A percentile compares a stretch with the other conserved stretches of the same genome.
These are phyloP conservation scores for Didymella keratinophila DNA, from an alignment of 2,329 filamentous ascomycete genomes.

Conservation along the genomic window DNA sequence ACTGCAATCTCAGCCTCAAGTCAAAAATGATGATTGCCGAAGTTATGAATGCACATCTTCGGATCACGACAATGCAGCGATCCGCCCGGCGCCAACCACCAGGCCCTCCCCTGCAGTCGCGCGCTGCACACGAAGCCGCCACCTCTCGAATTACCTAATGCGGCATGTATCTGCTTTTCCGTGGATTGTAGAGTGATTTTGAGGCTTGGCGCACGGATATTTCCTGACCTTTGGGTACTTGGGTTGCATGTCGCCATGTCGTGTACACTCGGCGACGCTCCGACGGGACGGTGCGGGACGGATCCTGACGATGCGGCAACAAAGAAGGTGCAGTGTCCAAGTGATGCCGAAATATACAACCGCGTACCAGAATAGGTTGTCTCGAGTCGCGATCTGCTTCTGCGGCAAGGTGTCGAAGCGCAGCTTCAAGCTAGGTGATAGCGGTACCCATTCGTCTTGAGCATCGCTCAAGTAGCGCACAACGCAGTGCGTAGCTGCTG, in stretches of 20 bases:
- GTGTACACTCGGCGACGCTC: not conserved
- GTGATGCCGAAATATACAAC: not conserved
- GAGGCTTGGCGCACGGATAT: conserved; percentile 23
- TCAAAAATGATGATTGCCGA: not conserved
- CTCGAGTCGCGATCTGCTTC: not conserved
- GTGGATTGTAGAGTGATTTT: conserved; percentile 18
- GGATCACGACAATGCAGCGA: conserved; percentile 11
- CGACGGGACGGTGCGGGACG: not conserved
- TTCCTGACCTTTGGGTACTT: conserved; percentile 3
- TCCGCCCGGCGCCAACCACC: conserved; percentile 17
- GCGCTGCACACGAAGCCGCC: conserved; percentile 5
- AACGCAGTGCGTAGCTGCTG: conserved; percentile 1
- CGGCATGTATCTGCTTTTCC: conserved; percentile 16
- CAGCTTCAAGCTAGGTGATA: conserved; percentile 4
- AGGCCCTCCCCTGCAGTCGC: conserved; percentile 15
- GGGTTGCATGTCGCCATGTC: conserved; percentile 14
- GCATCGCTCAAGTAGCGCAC: conserved; percentile 23
- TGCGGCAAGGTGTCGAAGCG: not conserved
- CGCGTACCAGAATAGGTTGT: not conserved
- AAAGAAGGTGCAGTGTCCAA: not conserved
- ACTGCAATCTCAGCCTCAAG: conserved; percentile 9
- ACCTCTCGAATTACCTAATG: conserved; percentile 7
- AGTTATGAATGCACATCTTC: conserved; percentile 8
- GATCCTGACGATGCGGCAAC: not conserved
- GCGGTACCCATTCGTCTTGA: conserved; percentile 20